A percentile compares a stretch with the other conserved stretches of the same genome.
Conservation (phyloP, 805 yeast genomes). For the Metschnikowia hibisci region DNA sequence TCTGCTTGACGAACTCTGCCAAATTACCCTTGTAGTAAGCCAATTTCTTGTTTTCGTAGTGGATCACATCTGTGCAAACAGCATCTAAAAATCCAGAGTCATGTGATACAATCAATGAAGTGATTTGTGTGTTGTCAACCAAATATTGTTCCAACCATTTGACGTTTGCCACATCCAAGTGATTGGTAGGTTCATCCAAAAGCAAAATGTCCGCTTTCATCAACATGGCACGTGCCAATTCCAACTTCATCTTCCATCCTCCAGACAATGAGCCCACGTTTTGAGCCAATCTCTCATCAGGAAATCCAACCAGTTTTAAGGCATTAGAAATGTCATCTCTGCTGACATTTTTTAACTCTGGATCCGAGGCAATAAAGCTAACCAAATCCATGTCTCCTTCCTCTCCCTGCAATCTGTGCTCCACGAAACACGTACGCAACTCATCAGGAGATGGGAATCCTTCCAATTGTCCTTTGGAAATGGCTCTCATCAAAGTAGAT, state of each 20-base stretch:
- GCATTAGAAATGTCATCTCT: slow-evolving; percentile 72
- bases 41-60: slow-evolving; percentile 90
- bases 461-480: slow-evolving; percentile 93
- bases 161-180: slow-evolving; percentile 90
- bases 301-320: slow-evolving; percentile 81
- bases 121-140: slow-evolving; percentile 75
- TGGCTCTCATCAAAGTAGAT: slow-evolving; percentile 94
- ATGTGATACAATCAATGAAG: slow-evolving; percentile 94
- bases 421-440: slow-evolving; percentile 91
- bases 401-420: slow-evolving; percentile 92
- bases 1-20: slow-evolving; percentile 83
- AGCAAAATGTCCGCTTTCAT: slow-evolving; percentile 94
- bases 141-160: slow-evolving; percentile 92
- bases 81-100: slow-evolving; percentile 95
- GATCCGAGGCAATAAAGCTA: slow-evolving; percentile 82
- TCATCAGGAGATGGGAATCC: slow-evolving; percentile 92
- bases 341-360: slow-evolving; percentile 64
- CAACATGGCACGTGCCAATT: slow-evolving; percentile 97
- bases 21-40: slow-evolving; percentile 95
- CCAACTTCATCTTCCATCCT: slow-evolving; percentile 99
- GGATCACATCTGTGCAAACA: slow-evolving; percentile 95
- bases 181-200: slow-evolving; percentile 98
- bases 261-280: slow-evolving; percentile 94
- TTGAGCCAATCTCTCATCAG: slow-evolving; percentile 84
- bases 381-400: slow-evolving; percentile 90